A percentile compares a stretch with the other conserved stretches of the same genome.
Conservation (phyloP, 2,329 filamentous ascomycete species). For the Colletotrichum chrysophilum region DNA sequence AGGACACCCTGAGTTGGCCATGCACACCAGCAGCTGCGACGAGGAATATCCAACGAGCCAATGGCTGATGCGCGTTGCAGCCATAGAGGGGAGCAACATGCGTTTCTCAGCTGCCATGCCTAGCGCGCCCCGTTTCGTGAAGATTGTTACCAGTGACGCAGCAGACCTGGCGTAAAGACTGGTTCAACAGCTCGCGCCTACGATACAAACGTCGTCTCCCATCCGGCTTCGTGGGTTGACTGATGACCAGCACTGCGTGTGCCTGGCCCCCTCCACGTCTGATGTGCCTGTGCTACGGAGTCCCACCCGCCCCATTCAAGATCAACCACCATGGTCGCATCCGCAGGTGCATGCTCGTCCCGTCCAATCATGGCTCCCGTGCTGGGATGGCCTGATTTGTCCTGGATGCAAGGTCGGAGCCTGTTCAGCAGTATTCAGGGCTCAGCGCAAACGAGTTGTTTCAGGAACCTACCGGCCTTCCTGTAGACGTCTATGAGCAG, state of each 20-base stretch:
- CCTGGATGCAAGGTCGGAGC: background rate
- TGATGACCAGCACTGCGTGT: background rate
- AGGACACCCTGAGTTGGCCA: conserved; percentile 14
- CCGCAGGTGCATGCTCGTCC: background rate
- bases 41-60: background rate
- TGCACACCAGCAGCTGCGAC: background rate
- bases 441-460: conserved; percentile 1
- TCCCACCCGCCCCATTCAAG: background rate
- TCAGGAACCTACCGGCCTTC: conserved; percentile 1
- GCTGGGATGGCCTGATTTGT: conserved; percentile 10
- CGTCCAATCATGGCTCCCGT: background rate
- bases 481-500: background rate
- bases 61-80: background rate
- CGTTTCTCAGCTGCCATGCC: background rate
- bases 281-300: background rate
- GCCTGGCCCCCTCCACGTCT: background rate
- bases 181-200: background rate
- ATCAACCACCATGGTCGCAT: background rate
- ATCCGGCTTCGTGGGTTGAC: background rate
- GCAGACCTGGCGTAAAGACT: background rate
- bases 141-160: background rate
- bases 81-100: background rate
- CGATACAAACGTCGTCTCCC: background rate
- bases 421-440: background rate
- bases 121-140: background rate